Evolutionary conservation across 148 eudicot species (phyloP), one percentile per base, ranked within the genome.

Genomic region (Rhododendron ferrugineum): DNA sequence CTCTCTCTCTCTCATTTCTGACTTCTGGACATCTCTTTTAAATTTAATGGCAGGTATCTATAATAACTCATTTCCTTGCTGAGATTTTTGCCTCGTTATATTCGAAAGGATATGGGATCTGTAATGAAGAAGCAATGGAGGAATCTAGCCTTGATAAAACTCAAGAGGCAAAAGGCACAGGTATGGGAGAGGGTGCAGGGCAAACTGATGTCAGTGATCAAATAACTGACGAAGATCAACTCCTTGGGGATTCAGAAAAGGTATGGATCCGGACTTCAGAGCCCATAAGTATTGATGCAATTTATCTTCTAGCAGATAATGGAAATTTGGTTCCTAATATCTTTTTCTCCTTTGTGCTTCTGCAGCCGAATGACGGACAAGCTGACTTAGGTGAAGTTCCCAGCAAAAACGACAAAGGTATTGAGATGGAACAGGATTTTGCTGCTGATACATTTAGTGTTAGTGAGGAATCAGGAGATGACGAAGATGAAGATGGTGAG

Each of bases 131-230:
- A 16, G 83, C 87, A 82, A 89, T 42, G 34, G 92, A 92, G 82
- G 95, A 94, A 8, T 68, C 81, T 83, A 18, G n/a, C n/a, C 75
- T 83, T 79, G 90, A 89, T 64, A 85, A 36, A 68, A 88, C 94
- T 84, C 87, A 94, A 91, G 98, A 97, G 84, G 96, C 91, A 82
- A 86, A 82, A 82, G 98, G 98, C 81, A 94, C 98, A 32, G 99
- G 99, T 85, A 93, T 95, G 96, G 98, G 98, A 84, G 99, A 97
- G 84, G 99, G 99, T 86, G 91, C 83, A 1, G 98, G 98, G 74
- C 37, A 76, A 76, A 92, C 91, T 73, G 99, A 97, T 90, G 98
- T 97, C 75, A 97, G 99, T 85, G 93, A 97, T 75, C 93, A 97
- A 89, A 94, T 97, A 87, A 87, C 86, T 68, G 95, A 93, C 84